Evolutionary conservation across 352 stramenopile genomes (phyloP), one percentile per base, ranked within the genome.

Genomic region (Pythium sp.): DNA sequence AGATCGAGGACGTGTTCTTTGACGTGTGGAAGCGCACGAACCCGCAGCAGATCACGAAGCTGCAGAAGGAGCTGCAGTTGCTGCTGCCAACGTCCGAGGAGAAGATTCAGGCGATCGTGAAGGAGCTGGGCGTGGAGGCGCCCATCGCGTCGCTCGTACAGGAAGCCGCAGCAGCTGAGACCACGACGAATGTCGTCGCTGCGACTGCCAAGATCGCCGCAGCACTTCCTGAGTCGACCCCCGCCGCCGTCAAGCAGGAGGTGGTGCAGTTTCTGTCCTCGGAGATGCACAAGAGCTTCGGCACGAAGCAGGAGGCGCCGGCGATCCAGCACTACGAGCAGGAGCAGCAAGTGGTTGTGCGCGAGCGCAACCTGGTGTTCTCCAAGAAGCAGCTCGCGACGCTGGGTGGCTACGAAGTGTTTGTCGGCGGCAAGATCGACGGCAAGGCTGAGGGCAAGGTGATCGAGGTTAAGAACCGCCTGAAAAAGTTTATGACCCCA

Each of bases 341-440:
- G 32, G 12, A 92, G 66, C 75, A 74, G 36, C 75, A 82, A 62
- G 75, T 89, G 47, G 69, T 72, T 1, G 85, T 95, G 28, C 69
- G 81, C 60, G 85, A 95, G 28, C 75, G 80, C 58, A 95, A 95
- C 69, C 63, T 92, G 5, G 75, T 79, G 22, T 94, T 95, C 68
- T 83, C 72, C 56, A 94, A 90, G 76, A 90, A 86, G 67, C 76
- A 86, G 56, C 51, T 95, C 20, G 81, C 78, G 6, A 70, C 65
- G 3, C 58, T 92, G 14, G 78, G 67, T 12, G 62, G 51, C 22
- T 89, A 80, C 65, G 70, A 87, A 22, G 74, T 95, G 58, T 68
- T 90, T 5, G 82, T 95, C 20, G 88, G 88, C n/a, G 88, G 88
- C 22, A 92, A 92, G 61, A 93, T 95, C 66, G 88, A 95, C 69